phyloP scores from a whole-genome alignment of 768 basidiomycete species.

The Termitomyces bulborhizus region DNA sequence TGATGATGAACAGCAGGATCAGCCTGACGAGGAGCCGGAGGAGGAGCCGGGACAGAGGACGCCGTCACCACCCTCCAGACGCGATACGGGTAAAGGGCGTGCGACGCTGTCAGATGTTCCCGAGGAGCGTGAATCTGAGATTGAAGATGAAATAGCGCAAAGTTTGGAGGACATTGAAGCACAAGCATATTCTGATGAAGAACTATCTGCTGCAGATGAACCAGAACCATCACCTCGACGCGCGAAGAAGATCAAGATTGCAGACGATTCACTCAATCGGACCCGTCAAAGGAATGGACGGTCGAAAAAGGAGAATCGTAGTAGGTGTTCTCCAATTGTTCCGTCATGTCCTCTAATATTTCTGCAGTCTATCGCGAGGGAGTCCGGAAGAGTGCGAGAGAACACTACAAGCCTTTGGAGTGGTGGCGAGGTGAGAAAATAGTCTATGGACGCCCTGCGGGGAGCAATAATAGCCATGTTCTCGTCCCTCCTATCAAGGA shows the following conservation, averaged over 20 bases:
- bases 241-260: constrained; percentile 30
- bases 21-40: constrained; percentile 26
- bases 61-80: too few species aligned
- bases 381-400: constrained; percentile 66
- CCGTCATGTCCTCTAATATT: background rate
- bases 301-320: constrained; percentile 35
- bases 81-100: constrained; percentile 12
- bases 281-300: constrained; percentile 17
- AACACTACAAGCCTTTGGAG: constrained; percentile 69
- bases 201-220: constrained; percentile 23
- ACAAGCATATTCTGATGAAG: constrained; percentile 23
- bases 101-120: constrained; percentile 24
- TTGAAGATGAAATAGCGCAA: constrained; percentile 38
- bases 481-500: constrained; percentile 57
- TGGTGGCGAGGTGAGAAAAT: constrained; percentile 93
- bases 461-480: constrained; percentile 33
- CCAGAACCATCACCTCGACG: constrained; percentile 21
- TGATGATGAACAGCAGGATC: constrained; percentile 35
- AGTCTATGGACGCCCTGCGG: constrained; percentile 58
- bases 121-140: constrained; percentile 36
- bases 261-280: constrained; percentile 17
- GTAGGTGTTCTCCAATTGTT: constrained; percentile 16
- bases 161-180: constrained; percentile 31
- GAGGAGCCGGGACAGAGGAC: constrained; percentile 20
- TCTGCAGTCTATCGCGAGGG: constrained; percentile 36